Base-by-base conservation (phyloP, 2,329 filamentous ascomycete species). In the Nigrospora sphaerica region DNA sequence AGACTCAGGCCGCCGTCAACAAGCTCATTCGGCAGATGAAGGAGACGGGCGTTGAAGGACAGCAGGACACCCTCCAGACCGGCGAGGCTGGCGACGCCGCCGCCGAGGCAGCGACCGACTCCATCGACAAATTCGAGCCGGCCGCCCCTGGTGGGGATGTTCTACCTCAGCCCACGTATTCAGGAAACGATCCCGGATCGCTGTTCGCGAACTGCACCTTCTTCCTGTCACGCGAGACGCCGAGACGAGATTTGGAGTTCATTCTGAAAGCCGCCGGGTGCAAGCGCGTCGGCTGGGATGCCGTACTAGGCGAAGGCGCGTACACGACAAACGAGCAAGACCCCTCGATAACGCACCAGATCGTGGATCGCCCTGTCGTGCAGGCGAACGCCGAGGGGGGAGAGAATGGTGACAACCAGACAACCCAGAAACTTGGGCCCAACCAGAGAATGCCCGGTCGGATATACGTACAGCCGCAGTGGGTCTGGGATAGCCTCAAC, bases 401-500 rank as follows among this genome's bases (percentile, higher is more conserved):
- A 17, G 71, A 70, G 39, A 71, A 56, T 28, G 76, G 78, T 52
- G 81, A 84, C 56, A 83, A 77, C 66, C 80, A 80, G 68, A 86
- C 73, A 51, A 71, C 70, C 41, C 78, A 76, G 63, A 79, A 75
- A 63, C 68, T 82, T 46, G 72, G 64, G 23, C 66, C 66, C 49
- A 86, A 88, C 59, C 81, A 81, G 52, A 82, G 90, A 50, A 85
- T 97, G 51, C 90, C 92, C n/a, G 92, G 92, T 33, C 80, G 93
- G 54, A 89, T 83, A 52, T 98, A 98, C 57, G 72, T 98, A 46
- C 93, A 98, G 71, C 93, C 93, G 17, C 93, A 98, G 64, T 98
- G 95, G 92, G 83, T 98, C 4, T 98, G 93, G 93, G 93, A 98
- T 62, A 92, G 88, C 59, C 73, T 95, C 64, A 98, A 98, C 64